Conservation (phyloP, 208 protist species). For the Trypanosoma brucei region DNA sequence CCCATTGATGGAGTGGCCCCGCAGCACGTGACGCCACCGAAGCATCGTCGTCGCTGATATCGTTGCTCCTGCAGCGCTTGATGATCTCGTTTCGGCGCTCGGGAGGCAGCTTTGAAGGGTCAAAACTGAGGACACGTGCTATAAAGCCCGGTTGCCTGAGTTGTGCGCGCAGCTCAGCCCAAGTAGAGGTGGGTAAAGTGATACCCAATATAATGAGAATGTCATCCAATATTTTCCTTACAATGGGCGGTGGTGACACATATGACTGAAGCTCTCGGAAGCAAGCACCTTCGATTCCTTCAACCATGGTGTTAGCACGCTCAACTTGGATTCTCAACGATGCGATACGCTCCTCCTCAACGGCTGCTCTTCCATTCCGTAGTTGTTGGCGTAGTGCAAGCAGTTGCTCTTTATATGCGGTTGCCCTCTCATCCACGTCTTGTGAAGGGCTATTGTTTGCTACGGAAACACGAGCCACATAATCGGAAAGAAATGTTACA, state of each 20-base stretch:
- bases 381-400: constrained; percentile 8
- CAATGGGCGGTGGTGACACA: constrained; percentile 19
- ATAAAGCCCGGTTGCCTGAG: constrained; percentile 31
- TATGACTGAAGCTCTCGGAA: constrained; percentile 33
- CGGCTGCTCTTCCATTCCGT: neutral
- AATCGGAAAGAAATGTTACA: constrained; percentile 17
- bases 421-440: constrained; percentile 8
- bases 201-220: constrained; percentile 39
- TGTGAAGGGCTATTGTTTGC: constrained; percentile 2
- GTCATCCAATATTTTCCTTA: constrained; percentile 27
- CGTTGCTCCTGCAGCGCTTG: constrained; percentile 17
- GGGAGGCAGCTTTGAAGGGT: constrained; percentile 22
- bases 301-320: constrained; percentile 19
- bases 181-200: constrained; percentile 9
- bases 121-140: constrained; percentile 30
- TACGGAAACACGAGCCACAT: constrained; percentile 18
- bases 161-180: constrained; percentile 21
- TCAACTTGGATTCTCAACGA: constrained; percentile 19
- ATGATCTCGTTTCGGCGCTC: constrained; percentile 23
- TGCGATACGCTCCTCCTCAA: constrained; percentile 20
- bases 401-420: constrained; percentile 1
- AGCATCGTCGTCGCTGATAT: constrained; percentile 18
- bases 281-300: constrained; percentile 29
- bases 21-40: constrained; percentile 30
- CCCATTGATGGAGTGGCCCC: constrained; percentile 34